Percentiles rank a stretch among this genome's conserved stretches.
These are phyloP conservation scores for Fusarium redolens DNA, from an alignment of 2,329 filamentous ascomycete genomes.

Conservation along the genomic window DNA sequence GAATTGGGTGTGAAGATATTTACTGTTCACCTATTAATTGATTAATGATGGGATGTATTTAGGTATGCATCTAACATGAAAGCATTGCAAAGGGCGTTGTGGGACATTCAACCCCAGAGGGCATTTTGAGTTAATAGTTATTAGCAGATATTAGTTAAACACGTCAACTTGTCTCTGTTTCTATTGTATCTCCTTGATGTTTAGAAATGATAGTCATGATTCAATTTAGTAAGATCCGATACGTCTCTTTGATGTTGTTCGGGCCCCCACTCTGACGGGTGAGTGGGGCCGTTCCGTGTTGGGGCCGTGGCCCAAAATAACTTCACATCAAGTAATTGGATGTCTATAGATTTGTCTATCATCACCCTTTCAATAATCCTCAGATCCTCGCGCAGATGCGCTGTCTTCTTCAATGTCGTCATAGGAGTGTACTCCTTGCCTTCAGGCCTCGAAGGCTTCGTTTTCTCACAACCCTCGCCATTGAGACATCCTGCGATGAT, in stretches of 20 bases:
- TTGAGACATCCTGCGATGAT: slow-evolving; percentile 92
- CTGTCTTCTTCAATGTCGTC: slow-evolving; percentile 9
- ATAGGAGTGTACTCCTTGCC: not conserved
- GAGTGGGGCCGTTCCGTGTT: slow-evolving; percentile 13
- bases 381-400: slow-evolving; percentile 24
- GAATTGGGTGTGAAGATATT: slow-evolving; percentile 57
- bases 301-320: not conserved
- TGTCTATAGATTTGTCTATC: not conserved
- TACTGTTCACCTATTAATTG: slow-evolving; percentile 14
- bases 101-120: slow-evolving; percentile 4
- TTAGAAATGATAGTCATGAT: not conserved
- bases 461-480: slow-evolving; percentile 71
- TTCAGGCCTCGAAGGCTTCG: slow-evolving; percentile 31
- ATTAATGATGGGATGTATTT: slow-evolving; percentile 18
- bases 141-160: not conserved
- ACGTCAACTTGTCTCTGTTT: not conserved
- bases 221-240: not conserved
- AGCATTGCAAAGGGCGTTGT: slow-evolving; percentile 30
- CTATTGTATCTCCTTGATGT: not conserved
- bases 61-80: slow-evolving; percentile 22
- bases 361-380: not conserved
- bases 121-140: not conserved
- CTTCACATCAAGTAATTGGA: not conserved
- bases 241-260: not conserved
- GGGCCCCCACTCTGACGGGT: not conserved